Evolutionary conservation across 805 yeast species (phyloP), one percentile per base, ranked within the genome.

Genomic region (Candida taoyuanica): DNA sequence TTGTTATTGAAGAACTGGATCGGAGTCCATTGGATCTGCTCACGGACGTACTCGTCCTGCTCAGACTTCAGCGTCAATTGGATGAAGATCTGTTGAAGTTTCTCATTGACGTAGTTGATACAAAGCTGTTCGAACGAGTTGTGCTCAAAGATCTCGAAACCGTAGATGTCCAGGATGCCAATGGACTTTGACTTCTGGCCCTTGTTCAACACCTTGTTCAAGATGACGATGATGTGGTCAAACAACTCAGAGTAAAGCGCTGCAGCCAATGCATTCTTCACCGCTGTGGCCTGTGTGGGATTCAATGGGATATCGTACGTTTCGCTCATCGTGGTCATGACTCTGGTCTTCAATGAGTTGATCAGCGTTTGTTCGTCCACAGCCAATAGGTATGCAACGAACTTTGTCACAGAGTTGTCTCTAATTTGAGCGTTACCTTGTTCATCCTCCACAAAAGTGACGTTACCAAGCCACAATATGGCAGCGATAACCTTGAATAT

Each of bases 21-120:
- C 17, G 98, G 98, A 11, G 95, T 86, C 98, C 98, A 93, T 60
- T 86, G 75, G 60, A 93, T 93, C 63, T 87, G 85, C 63, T 93
- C 99, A 50, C 85, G 82, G 25, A 87, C 93, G 55, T 93, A 93
- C 59, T 93, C 98, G 48, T 93, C 98, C 67, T 93, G 98, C 65
- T 93, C 98, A 0, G 97, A 85, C 64, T 93, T 93, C 56, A 93
- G 73, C 3, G 98, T 93, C 56, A 93, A 73, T 62, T 93, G 95
- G 59, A 93, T 93, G 56, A 93, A 93, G 58, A 91, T 93, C 61
- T 91, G 98, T 67, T 89, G 97, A 50, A 91, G 71, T 64, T 91
- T 91, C 63, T 89, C 98, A 63, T 89, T 89, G 48, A 89, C 97
- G 52, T 91, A 89, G 61, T 91, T 89, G 68, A 89, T 89, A 66